phyloP scores from a whole-genome alignment of 2,329 filamentous ascomycete genomes.

The Ilyonectria robusta region DNA sequence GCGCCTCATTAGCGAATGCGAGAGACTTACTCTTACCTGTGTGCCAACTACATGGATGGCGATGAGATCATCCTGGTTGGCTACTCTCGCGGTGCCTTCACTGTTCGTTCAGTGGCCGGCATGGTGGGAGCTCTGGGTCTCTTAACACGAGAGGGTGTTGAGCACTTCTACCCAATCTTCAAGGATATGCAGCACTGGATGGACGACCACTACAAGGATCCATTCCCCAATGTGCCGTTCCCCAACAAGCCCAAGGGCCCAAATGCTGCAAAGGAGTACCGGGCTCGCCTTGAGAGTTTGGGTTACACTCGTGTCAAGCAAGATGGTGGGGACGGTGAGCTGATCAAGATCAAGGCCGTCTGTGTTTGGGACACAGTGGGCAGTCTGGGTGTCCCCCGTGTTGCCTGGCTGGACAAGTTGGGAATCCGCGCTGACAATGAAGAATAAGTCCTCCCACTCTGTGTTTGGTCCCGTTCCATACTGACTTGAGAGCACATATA shows the following conservation, averaged over 20 bases:
- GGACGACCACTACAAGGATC: constrained; percentile 60
- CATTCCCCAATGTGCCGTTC: constrained; percentile 63
- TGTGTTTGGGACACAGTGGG: constrained; percentile 65
- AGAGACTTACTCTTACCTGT: constrained; percentile 74
- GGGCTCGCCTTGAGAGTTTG: constrained; percentile 60
- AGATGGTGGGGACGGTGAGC: constrained; percentile 54
- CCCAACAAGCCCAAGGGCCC: constrained; percentile 63
- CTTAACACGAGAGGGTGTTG: constrained; percentile 66
- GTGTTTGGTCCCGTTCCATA: background rate
- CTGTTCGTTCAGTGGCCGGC: constrained; percentile 68
- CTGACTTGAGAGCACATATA: constrained; percentile 59
- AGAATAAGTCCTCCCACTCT: constrained; percentile 57
- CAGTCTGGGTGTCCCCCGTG: constrained; percentile 61
- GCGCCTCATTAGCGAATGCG: constrained; percentile 62
- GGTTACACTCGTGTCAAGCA: constrained; percentile 61
- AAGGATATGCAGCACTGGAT: constrained; percentile 70
- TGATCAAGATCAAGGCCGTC: constrained; percentile 61
- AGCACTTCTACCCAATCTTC: constrained; percentile 69
- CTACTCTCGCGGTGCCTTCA: constrained; percentile 73
- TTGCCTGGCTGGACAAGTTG: constrained; percentile 61
- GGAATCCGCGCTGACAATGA: constrained; percentile 61
- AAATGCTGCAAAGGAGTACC: constrained; percentile 59
- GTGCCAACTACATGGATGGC: constrained; percentile 71
- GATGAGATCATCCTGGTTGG: constrained; percentile 71
- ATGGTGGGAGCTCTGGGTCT: constrained; percentile 67